phyloP scores from a whole-genome alignment of 2,329 filamentous ascomycete species.

The Claviceps sp. region DNA sequence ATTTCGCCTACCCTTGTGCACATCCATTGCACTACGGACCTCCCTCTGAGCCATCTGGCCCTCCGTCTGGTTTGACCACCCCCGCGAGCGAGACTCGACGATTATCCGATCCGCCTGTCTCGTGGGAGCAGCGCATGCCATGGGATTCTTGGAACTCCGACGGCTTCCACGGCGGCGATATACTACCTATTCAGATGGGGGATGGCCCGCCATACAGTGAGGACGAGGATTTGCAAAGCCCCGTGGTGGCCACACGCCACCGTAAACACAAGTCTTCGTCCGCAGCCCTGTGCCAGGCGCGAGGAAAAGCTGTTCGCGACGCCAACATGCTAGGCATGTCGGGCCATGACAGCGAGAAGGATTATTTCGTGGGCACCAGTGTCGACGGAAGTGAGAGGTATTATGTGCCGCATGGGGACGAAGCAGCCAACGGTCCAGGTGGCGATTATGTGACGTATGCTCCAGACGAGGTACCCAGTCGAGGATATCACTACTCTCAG shows the following conservation, averaged over 20 bases:
- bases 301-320: slow-evolving; percentile 34
- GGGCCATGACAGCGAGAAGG: slow-evolving; percentile 46
- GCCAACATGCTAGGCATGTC: slow-evolving; percentile 30
- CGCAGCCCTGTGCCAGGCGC: slow-evolving; percentile 28
- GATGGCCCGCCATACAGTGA: slow-evolving; percentile 91
- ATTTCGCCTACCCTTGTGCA: slow-evolving; percentile 78
- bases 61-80: slow-evolving; percentile 70
- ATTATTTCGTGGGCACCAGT: slow-evolving; percentile 53
- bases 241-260: slow-evolving; percentile 73
- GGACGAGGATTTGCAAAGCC: slow-evolving; percentile 88
- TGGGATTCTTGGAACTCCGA: slow-evolving; percentile 44
- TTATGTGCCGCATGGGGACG: slow-evolving; percentile 55
- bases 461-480: slow-evolving; percentile 45
- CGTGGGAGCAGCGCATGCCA: slow-evolving; percentile 57
- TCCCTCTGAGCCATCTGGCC: slow-evolving; percentile 56
- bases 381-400: slow-evolving; percentile 63
- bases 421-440: slow-evolving; percentile 60
- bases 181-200: slow-evolving; percentile 71
- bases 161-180: slow-evolving; percentile 48
- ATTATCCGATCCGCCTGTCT: slow-evolving; percentile 67
- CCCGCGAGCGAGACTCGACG: slow-evolving; percentile 68
- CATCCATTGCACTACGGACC: slow-evolving; percentile 92
- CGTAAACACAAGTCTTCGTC: slow-evolving; percentile 69
- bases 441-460: slow-evolving; percentile 75
- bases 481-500: slow-evolving; percentile 28